phyloP scores from a whole-genome alignment of 768 basidiomycete species.

The Rhodotorula toruloides region DNA sequence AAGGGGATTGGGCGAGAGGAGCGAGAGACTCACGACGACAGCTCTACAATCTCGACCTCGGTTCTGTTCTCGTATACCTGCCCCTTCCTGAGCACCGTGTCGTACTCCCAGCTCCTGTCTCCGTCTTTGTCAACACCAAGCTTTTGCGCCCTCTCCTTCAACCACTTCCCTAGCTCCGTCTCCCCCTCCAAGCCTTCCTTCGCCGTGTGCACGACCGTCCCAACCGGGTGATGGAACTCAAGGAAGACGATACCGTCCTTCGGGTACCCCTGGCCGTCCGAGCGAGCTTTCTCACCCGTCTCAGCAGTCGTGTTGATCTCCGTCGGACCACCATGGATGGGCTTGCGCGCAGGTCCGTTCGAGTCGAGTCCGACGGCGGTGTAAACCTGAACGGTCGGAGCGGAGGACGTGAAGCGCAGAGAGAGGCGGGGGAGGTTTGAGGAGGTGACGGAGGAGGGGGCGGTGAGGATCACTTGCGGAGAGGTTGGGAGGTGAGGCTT shows the following conservation, averaged over 20 bases:
- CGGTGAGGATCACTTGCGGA: constrained; percentile 26
- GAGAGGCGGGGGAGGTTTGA: constrained; percentile 17
- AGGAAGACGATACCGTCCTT: constrained; percentile 25
- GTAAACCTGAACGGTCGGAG: constrained; percentile 30
- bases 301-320: too few species aligned
- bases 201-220: constrained; percentile 9
- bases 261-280: not conserved
- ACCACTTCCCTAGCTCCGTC: constrained; percentile 3
- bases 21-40: too few species aligned
- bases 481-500: not conserved
- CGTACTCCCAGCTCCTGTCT: constrained; percentile 24
- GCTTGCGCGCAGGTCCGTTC: constrained; percentile 11
- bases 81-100: constrained; percentile 20
- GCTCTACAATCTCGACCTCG: constrained; percentile 20
- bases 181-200: not conserved
- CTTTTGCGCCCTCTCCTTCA: constrained; percentile 1
- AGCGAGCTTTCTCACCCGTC: not conserved
- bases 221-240: constrained; percentile 36
- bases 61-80: constrained; percentile 35
- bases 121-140: not conserved
- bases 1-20: too few species aligned
- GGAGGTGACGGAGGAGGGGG: not conserved
- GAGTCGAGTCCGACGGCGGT: constrained; percentile 16
- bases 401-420: constrained; percentile 24
- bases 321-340: not conserved